Percentiles rank a stretch among this genome's conserved stretches.
Evolutionary conservation across 768 basidiomycete species (phyloP).

Genomic region (Suillus clintonianus): DNA sequence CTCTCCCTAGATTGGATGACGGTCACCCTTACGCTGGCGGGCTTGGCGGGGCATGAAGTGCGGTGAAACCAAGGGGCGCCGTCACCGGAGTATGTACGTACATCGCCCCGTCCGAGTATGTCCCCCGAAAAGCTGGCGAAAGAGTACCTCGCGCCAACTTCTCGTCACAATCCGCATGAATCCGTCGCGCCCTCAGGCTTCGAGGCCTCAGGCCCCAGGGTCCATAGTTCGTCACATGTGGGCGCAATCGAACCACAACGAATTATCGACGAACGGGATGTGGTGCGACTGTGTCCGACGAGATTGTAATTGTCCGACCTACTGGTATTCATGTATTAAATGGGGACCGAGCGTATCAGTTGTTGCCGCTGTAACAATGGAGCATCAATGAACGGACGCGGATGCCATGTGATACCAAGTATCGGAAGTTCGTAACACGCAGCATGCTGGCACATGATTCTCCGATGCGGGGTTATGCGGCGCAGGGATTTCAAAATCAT

Average conservation of each 20-base stretch:
- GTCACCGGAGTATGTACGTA: background rate
- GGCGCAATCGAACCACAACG: background rate
- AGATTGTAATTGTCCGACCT: background rate
- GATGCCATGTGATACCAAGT: background rate
- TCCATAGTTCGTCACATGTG: background rate
- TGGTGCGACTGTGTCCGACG: background rate
- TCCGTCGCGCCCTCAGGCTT: background rate
- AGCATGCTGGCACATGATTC: background rate
- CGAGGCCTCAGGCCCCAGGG: background rate
- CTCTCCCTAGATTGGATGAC: background rate
- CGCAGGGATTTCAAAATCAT: background rate
- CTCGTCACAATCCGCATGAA: background rate
- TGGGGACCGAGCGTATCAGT: background rate
- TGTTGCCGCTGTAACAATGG: background rate
- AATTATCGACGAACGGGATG: background rate
- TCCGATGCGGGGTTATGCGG: background rate
- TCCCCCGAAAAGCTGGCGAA: background rate
- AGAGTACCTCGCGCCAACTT: background rate
- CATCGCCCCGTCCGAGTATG: background rate
- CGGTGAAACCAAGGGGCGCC: background rate
- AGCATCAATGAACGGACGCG: background rate
- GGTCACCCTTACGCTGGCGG: background rate
- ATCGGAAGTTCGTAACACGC: background rate
- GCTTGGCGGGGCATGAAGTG: background rate
- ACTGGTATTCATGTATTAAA: background rate